A percentile compares a stretch with the other conserved stretches of the same genome.
Evolutionary conservation across 352 stramenopile genomes (phyloP).

Genomic region (Phytophthora agathidicida): DNA sequence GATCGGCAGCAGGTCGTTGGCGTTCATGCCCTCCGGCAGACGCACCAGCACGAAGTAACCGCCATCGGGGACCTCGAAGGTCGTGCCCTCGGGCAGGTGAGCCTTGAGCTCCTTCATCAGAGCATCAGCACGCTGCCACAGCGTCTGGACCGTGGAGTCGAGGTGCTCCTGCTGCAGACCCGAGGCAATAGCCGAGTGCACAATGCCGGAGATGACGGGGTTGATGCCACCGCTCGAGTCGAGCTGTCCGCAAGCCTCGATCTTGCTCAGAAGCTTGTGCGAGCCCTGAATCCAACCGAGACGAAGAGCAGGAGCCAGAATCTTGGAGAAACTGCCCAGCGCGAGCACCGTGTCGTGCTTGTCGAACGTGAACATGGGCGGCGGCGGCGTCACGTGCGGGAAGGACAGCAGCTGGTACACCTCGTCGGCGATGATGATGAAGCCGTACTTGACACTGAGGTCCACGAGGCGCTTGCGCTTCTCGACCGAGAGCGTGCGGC

Average conservation of each 20-base stretch:
- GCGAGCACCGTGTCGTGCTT: constrained; percentile 83
- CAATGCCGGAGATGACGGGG: constrained; percentile 90
- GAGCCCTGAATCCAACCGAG: constrained; percentile 89
- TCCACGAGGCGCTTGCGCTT: constrained; percentile 89
- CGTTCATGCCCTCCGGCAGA: constrained; percentile 78
- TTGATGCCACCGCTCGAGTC: constrained; percentile 94
- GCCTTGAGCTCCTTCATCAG: constrained; percentile 81
- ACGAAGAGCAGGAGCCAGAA: constrained; percentile 91
- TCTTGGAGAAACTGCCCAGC: constrained; percentile 96
- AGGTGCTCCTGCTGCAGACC: constrained; percentile 80
- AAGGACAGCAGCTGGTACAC: constrained; percentile 97
- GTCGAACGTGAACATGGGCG: constrained; percentile 88
- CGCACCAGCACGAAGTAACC: constrained; percentile 92
- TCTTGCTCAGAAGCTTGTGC: constrained; percentile 69
- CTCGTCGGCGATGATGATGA: constrained; percentile 93
- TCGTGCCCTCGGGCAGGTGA: constrained; percentile 55
- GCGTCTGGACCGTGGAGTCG: constrained; percentile 71
- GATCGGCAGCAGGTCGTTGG: constrained; percentile 73
- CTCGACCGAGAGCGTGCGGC: constrained; percentile 80
- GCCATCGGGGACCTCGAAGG: constrained; percentile 82
- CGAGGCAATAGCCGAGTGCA: constrained; percentile 74
- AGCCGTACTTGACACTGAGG: constrained; percentile 90
- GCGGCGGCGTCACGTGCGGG: constrained; percentile 79
- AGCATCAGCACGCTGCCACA: constrained; percentile 76
- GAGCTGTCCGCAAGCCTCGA: constrained; percentile 89